Evolutionary conservation across 2,329 filamentous ascomycete genomes (phyloP).

Genomic region (Ustilaginoidea virens): DNA sequence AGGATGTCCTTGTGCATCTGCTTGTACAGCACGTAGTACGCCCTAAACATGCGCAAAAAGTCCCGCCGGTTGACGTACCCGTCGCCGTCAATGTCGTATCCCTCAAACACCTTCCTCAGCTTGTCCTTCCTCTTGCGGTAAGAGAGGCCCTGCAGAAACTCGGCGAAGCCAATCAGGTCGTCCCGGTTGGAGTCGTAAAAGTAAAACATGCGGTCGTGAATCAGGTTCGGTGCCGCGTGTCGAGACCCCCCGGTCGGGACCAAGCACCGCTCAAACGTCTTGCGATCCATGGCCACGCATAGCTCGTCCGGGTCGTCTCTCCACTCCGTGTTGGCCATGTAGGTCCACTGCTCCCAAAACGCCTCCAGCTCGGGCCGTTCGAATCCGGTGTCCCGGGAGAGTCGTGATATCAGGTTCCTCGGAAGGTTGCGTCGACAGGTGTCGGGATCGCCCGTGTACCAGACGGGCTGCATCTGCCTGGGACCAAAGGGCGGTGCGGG

Average conservation of each 20-base stretch:
- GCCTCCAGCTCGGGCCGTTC: constrained; percentile 82
- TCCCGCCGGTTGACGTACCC: constrained; percentile 75
- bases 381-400: constrained; percentile 59
- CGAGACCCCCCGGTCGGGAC: constrained; percentile 70
- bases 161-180: constrained; percentile 77
- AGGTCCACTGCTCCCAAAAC: constrained; percentile 93
- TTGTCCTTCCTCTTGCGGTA: constrained; percentile 54
- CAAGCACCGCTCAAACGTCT: constrained; percentile 83
- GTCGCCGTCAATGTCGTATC: constrained; percentile 82
- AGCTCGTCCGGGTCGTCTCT: constrained; percentile 64
- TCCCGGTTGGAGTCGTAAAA: constrained; percentile 91
- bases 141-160: constrained; percentile 75
- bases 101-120: constrained; percentile 62
- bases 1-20: constrained; percentile 78
- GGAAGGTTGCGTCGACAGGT: constrained; percentile 53
- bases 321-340: constrained; percentile 79
- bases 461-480: constrained; percentile 65
- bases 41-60: constrained; percentile 80
- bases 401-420: constrained; percentile 47
- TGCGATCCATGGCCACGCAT: constrained; percentile 72
- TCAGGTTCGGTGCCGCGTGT: constrained; percentile 68
- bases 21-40: constrained; percentile 82
- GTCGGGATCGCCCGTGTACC: constrained; percentile 78
- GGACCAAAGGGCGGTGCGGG: constrained; percentile 75
- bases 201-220: constrained; percentile 91